Base-by-base conservation (phyloP, 2,329 filamentous ascomycete species). In the Didymella sp. region DNA sequence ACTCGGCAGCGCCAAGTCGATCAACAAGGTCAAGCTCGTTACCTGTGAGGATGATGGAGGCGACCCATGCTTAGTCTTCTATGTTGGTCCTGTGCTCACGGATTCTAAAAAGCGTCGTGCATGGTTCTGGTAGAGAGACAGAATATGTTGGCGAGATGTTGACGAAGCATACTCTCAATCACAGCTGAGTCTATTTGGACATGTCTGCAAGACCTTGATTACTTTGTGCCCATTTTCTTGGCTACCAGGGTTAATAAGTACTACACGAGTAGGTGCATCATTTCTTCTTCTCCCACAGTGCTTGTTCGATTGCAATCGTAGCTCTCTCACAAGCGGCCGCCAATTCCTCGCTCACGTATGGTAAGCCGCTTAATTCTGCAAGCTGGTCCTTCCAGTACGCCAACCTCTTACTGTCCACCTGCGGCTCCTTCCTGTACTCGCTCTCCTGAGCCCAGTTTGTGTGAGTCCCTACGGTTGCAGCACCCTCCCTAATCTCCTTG, bases 21-120 rank as follows among this genome's bases (percentile, higher is more conserved):
- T 59, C 7, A 41, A 42, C 21, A 53, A 47, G 47, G 49, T 60
- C 21, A 59, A 51, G 6, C 12, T 59, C 2, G 55, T 56, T 8
- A 24, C 9, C 6, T 27, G 24, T 4, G 49, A 53, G 21, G 30
- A 40, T 3, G 40, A 43, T 2, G 41, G 37, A 4, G 25, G 11
- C 9, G 31, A 46, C 17, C 37, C 27, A 6, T 51, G 35, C n/a
- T 30, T 58, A 2, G 15, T 51, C 15, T 55, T 51, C 27, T 47
- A 35, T 37, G 49, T 51, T 17, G 54, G 27, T 2, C 28, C 37
- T 19, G 47, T 42, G 11, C 17, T 40, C 4, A 31, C 11, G 8
- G 15, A 19, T 11, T 4, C 17, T 8, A 37, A 27, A 15, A 47
- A 46, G 30, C 45, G 45, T 13, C n/a, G n/a, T 2, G 6, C n/a